phyloP scores from a whole-genome alignment of 192 early-diverging fungal genomes.

The Backusella liffmaniae region DNA sequence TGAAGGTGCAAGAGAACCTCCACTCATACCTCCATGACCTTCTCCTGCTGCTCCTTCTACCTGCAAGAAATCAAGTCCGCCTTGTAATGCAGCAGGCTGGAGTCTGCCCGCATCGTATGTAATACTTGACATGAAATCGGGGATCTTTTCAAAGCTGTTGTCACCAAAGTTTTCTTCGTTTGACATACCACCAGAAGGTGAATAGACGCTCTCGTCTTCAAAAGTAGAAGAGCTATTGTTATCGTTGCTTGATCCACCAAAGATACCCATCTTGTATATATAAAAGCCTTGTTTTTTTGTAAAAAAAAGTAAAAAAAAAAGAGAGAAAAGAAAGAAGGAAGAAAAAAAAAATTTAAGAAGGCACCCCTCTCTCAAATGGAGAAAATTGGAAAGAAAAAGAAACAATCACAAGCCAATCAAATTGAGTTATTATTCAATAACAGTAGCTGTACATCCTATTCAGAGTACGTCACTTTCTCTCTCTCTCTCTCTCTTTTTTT shows the following conservation, averaged over 20 bases:
- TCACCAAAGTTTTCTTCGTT: slow-evolving; percentile 15
- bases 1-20: slow-evolving; percentile 58
- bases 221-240: background rate
- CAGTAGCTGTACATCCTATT: background rate
- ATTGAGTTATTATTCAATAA: background rate
- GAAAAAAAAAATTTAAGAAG: background rate
- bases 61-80: slow-evolving; percentile 57
- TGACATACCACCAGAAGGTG: slow-evolving; percentile 3
- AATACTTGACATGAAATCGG: slow-evolving; percentile 48
- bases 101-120: slow-evolving; percentile 42
- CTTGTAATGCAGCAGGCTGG: slow-evolving; percentile 53
- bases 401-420: background rate
- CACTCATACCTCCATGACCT: slow-evolving; percentile 30
- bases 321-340: background rate
- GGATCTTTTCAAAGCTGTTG: slow-evolving; percentile 42
- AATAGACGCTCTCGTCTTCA: slow-evolving; percentile 15
- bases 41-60: slow-evolving; percentile 37
- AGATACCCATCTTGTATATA: slow-evolving; percentile 13
- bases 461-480: background rate
- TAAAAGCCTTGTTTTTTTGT: background rate
- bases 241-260: slow-evolving; percentile 1
- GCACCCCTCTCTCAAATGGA: background rate
- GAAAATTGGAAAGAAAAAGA: slow-evolving; percentile 1
- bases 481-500: background rate
- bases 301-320: background rate